Percentiles rank a stretch among this genome's conserved stretches.
Conservation (phyloP, 108 stramenopile genomes). For the Nitzschia sp. region DNA sequence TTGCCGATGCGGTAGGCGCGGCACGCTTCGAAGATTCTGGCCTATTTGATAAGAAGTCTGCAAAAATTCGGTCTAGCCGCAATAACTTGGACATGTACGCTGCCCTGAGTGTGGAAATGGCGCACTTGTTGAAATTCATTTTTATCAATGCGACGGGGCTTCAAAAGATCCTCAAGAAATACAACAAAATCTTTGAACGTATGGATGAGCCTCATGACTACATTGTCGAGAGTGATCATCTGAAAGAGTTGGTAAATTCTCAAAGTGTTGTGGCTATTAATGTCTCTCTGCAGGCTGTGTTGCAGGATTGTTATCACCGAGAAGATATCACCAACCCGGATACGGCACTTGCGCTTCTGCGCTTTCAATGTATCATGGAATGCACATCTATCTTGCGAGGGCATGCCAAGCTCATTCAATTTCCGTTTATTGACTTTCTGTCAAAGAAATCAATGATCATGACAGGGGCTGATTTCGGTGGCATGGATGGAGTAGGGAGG, state of each 20-base stretch:
- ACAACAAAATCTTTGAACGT: constrained; percentile 46
- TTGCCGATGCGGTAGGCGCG: constrained; percentile 61
- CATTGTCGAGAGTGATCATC: constrained; percentile 35
- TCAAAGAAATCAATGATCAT: constrained; percentile 57
- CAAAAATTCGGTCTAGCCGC: not conserved
- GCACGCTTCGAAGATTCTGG: constrained; percentile 16
- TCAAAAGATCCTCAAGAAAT: constrained; percentile 74
- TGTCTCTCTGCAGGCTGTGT: constrained; percentile 49
- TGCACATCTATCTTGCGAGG: constrained; percentile 42
- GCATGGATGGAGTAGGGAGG: constrained; percentile 45
- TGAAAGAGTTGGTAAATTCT: constrained; percentile 50
- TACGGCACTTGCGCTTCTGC: constrained; percentile 10
- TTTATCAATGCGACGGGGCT: constrained; percentile 62
- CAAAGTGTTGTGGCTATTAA: constrained; percentile 49
- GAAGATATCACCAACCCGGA: constrained; percentile 21
- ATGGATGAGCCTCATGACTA: constrained; percentile 28
- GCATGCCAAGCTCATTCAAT: constrained; percentile 40
- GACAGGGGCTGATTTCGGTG: constrained; percentile 45
- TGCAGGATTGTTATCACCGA: constrained; percentile 30
- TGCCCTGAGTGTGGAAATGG: constrained; percentile 51
- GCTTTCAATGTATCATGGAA: constrained; percentile 53
- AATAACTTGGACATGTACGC: not conserved
- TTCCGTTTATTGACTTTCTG: constrained; percentile 55
- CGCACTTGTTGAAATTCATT: constrained; percentile 61
- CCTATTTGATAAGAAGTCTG: constrained; percentile 24